A percentile compares a stretch with the other conserved stretches of the same genome.
Evolutionary conservation across 2,329 filamentous ascomycete genomes (phyloP).

Genomic region (Paramyrothecium roridum): DNA sequence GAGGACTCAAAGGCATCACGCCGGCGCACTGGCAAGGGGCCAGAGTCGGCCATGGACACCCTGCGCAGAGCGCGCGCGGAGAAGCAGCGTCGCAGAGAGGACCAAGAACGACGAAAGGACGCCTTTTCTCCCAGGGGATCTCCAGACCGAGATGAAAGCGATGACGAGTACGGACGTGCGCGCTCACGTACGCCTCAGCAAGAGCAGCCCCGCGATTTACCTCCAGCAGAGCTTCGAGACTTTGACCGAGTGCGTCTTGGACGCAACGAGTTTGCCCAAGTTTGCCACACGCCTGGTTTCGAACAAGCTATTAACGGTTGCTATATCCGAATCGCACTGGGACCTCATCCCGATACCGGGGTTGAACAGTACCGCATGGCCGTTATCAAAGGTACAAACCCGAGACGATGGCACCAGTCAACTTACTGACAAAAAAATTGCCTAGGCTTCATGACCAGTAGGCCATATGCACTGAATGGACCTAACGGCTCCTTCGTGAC

Average conservation of each 20-base stretch:
- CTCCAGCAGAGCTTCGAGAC: slow-evolving; percentile 72
- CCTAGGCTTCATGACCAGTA: slow-evolving; percentile 72
- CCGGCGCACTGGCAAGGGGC: slow-evolving; percentile 53
- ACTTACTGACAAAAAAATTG: slow-evolving; percentile 13
- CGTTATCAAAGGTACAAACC: slow-evolving; percentile 70
- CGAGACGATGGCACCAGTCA: neutral
- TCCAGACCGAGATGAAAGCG: slow-evolving; percentile 64
- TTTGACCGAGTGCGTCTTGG: slow-evolving; percentile 82
- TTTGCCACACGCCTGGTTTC: slow-evolving; percentile 92
- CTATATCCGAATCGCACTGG: slow-evolving; percentile 81
- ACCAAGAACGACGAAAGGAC: slow-evolving; percentile 60
- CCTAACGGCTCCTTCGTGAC: slow-evolving; percentile 78
- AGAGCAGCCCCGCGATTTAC: slow-evolving; percentile 66
- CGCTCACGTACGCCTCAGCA: slow-evolving; percentile 55
- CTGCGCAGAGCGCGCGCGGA: slow-evolving; percentile 60
- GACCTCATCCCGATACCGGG: slow-evolving; percentile 68
- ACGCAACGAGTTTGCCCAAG: slow-evolving; percentile 79
- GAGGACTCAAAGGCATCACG: slow-evolving; percentile 68
- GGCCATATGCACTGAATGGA: slow-evolving; percentile 78
- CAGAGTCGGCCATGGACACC: slow-evolving; percentile 66
- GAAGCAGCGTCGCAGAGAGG: slow-evolving; percentile 48
- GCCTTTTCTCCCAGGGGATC: slow-evolving; percentile 33
- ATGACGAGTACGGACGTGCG: slow-evolving; percentile 71
- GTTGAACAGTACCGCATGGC: slow-evolving; percentile 84
- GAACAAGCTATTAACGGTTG: slow-evolving; percentile 78